Base-by-base conservation (phyloP, 2,329 filamentous ascomycete species). In the Fusarium foetens region DNA sequence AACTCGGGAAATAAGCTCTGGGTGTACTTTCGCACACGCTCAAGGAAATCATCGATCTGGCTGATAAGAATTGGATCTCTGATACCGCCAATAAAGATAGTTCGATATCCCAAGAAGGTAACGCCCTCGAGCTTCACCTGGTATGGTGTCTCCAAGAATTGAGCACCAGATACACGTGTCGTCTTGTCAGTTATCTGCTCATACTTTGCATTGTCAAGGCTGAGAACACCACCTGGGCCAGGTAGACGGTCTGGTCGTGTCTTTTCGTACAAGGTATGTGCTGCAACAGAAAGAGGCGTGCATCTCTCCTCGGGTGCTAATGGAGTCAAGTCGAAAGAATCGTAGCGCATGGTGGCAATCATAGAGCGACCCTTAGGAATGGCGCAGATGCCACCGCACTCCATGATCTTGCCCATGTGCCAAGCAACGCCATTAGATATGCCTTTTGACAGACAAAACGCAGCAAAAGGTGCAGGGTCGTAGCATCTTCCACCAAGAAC, bases 351-450 rank as follows among this genome's bases (percentile, higher is more conserved):
- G 0, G 81, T 84, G 0, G 83, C 83, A 16, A 83, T 77, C 39
- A 81, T 82, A 8, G 80, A 83, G 2, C 76, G 76, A 0, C 81
- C 80, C 68, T 87, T 88, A 0, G 86, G 86, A 6, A 80, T 75
- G 0, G 84, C 82, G 68, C 85, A 88, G 7, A 81, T 73, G 8
- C 83, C 80, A 3, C 86, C 86, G 42, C 86, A 88, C 70, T 88
- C 86, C 79, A 87, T 81, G 39, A 87, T 84, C 78, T 89, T 88
- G 13, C 87, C 87, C 85, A 88, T 86, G 68, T 88, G 85, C 59
- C 79, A 81, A 36, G 82, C 81, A 0, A 79, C 79, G 0, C 83
- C 84, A 2, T 74, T 67, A 1, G 74, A 45, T 3, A 78, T 60
- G 1, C 79, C 78, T 21, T 76, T 75, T 51, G 77, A 79, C 2